Evolutionary conservation across 1,284 basidiomycete species (phyloP).

Genomic region (Heterobasidion irregulare): DNA sequence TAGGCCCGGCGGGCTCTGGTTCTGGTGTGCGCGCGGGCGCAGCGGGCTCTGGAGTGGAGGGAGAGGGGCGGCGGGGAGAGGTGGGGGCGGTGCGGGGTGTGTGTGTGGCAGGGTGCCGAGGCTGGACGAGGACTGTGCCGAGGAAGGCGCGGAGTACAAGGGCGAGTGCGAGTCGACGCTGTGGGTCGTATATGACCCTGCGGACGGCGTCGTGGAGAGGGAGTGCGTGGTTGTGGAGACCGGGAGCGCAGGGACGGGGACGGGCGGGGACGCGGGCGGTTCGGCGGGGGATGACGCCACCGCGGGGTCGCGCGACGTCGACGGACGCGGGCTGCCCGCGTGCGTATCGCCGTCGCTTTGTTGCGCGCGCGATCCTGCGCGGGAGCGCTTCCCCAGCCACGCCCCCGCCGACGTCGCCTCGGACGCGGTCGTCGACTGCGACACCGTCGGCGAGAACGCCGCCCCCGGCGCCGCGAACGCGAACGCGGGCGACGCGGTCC

Average conservation of each 20-base stretch:
- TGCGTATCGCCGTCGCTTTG: too few species aligned
- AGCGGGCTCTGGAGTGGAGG: background rate
- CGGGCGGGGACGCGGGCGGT: background rate
- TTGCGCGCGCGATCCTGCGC: background rate
- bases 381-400: background rate
- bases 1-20: background rate
- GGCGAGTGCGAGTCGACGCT: too few species aligned
- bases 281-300: too few species aligned
- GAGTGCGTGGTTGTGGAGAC: background rate
- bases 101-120: background rate
- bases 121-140: background rate
- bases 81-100: background rate
- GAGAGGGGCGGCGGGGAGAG: background rate
- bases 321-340: too few species aligned
- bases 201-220: too few species aligned
- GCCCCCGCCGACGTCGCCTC: background rate
- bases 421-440: background rate
- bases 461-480: background rate
- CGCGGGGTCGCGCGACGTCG: too few species aligned
- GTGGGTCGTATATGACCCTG: too few species aligned
- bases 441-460: background rate
- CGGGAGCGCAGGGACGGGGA: background rate
- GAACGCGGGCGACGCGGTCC: background rate
- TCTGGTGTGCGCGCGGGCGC: background rate
- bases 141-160: background rate